Evolutionary conservation across 2,329 filamentous ascomycete genomes (phyloP), one percentile per base, ranked within the genome.

Genomic region (Aureobasidium sp.): DNA sequence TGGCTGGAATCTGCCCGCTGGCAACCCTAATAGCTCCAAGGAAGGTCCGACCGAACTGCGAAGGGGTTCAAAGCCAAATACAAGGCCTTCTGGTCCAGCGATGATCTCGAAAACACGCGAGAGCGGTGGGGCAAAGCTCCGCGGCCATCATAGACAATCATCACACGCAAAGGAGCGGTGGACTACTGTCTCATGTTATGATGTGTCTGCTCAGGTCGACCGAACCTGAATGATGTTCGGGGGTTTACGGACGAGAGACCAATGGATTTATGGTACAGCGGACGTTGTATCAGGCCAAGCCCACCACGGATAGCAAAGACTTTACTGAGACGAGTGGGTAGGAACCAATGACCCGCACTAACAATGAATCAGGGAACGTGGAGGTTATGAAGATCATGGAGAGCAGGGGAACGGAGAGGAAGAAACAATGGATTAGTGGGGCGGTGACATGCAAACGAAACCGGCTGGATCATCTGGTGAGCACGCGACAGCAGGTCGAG

Each of bases 401-500:
- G 27, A 14, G 17, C 37, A 42, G 27, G 53, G 14, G 31, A n/a
- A 31, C 6, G 44, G 24, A 29, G 22, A 27, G n/a, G 29, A 35
- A 35, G 17, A 27, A 29, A 35, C 24, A 17, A 39, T n/a, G 14
- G 8, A 15, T 33, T 31, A 33, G 57, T 50, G 57, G 57, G 57
- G 44, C 57, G 39, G 57, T 60, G 57, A 60, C 57, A 60, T 60
- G 24, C 31, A 35, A 22, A 37, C 33, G 54, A 47, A 33, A 57
- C 42, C 42, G 42, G 54, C 54, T 42, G 39, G 42, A 22, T 15
- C 42, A 39, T 57, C 39, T 37, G 8, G 31, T 48, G 45, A 45
- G 45, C 57, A 60, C 57, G 57, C 57, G 57, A 60, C 57, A 60
- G 44, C 24, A 59, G 12, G 19, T 27, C 24, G 39, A 56, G 53